Base-by-base conservation (phyloP, 2,329 filamentous ascomycete genomes). In the Xylaria multiplex region DNA sequence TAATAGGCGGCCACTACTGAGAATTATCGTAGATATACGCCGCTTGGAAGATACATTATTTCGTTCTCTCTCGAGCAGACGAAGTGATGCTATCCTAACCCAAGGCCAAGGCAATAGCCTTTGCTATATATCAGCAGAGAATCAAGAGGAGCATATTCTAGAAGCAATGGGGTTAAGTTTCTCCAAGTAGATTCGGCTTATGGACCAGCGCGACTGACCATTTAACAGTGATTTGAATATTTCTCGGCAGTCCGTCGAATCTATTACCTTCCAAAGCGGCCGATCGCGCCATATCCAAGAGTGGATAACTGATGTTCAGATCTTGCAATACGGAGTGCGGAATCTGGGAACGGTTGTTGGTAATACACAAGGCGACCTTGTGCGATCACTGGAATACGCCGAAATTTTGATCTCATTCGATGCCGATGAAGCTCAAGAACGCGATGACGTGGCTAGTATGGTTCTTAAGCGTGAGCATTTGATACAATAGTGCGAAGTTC, bases 341-440 rank as follows among this genome's bases (percentile, higher is more conserved):
- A 49, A 43, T 22, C 13, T 30, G 7, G 43, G 4, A 22, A n/a
- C 19, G 7, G 9, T 43, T 8, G 27, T 22, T 7, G 9, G 16
- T 3, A 11, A 16, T 8, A 53, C 19, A 3, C 49, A 53, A 55
- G 4, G 14, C 24, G 43, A 46, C 19, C 53, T 40, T n/a, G 32
- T 57, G 22, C 42, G 49, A 13, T 65, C 59, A 6, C 45, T 70
- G 24, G 64, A 71, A 16, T 67, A 69, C 42, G 65, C 69, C n/a
- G 61, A 70, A 24, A 48, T 70, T 13, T n/a, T 70, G 30, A 55
- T 70, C 40, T 61, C 64, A 35, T 69, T 68, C 11, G 56, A 57
- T 5, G 27, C 56, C 3, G 16, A 67, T 5, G 57, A 70, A 13
- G 60, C 59, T 16, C 24, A 40, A 32, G 56, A 53, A 46, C 24